phyloP scores from a whole-genome alignment of 345 rosid genomes.

The Dipteronia sinensis region DNA sequence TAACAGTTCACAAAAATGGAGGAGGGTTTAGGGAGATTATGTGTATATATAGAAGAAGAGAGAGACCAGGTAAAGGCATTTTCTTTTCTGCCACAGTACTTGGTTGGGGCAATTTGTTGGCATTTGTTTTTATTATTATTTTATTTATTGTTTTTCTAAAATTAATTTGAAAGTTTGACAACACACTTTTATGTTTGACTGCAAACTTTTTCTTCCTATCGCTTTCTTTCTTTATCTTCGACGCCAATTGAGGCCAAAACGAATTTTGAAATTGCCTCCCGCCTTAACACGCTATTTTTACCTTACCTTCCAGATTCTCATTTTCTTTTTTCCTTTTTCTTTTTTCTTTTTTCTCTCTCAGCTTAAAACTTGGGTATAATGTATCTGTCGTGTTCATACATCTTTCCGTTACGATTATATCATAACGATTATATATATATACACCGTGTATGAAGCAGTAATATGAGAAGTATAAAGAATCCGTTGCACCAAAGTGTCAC shows the following conservation, averaged over 20 bases:
- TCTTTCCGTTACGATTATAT: no score
- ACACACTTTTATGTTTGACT: conserved; percentile 36
- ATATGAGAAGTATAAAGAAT: no score
- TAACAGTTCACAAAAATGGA: background rate
- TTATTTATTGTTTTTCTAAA: background rate
- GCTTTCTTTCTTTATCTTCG: background rate
- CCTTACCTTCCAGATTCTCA: background rate
- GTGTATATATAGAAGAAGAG: background rate
- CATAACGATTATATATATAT: no score
- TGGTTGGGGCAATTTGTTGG: conserved; percentile 3
- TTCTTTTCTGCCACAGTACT: conserved; percentile 12
- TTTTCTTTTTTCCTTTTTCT: no score
- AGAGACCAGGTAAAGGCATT: background rate
- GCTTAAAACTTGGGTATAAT: background rate
- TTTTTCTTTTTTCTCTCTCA: background rate
- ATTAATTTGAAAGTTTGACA: conserved; percentile 32
- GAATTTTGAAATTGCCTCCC: conserved; percentile 32
- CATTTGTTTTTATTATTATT: background rate
- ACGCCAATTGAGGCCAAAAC: conserved; percentile 39
- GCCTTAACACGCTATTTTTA: conserved; percentile 1
- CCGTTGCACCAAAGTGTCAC: no score
- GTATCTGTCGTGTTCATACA: no score
- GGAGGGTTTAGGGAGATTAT: background rate
- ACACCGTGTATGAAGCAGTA: no score
- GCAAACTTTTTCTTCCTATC: background rate